Base-by-base conservation (phyloP, 805 yeast species). In the Lipomyces yamanashiensis region DNA sequence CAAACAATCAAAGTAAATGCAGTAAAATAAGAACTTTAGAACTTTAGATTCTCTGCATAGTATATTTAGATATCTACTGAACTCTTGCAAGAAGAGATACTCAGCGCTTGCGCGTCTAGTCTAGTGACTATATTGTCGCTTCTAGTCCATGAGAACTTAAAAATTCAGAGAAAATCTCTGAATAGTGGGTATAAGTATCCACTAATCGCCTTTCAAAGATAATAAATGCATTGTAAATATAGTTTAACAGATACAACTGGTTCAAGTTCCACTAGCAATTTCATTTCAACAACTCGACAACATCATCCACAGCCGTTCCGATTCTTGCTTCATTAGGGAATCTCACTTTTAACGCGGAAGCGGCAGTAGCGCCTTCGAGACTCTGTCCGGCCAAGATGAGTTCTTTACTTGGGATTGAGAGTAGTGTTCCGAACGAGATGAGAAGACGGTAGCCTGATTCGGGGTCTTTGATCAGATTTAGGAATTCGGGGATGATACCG, bases 361-460 rank as follows among this genome's bases (percentile, higher is more conserved):
- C 62, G 7, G 49, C 28, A 15, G 54, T 64, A 10, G 33, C 34
- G 15, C 61, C 68, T 13, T 65, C 64, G 13, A 58, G 36, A 45
- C 67, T 63, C 53, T 44, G 45, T n/a, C 65, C 67, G 8, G 63
- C 65, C 34, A 49, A 62, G 43, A 41, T 48, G 13, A 64, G 36
- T n/a, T 53, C 64, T 19, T 39, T 48, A 36, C 50, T 55, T 13
- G 45, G 49, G 6, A 63, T 21, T 7, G 69, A 64, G 19, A 81
- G 70, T 43, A 86, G 67, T 53, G 90, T 89, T 2, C 95, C 96
- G 62, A 79, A 81, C 0, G 88, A 86, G 33, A 89, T 79, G 10
- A 82, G 67, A 23, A 86, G 68, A 71, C 96, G 80, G 73, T 89
- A 90, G 0, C 85, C 84, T 1, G 92, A 84, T 74, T 90, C 96